A percentile compares a stretch with the other conserved stretches of the same genome.
These are phyloP conservation scores for Esteya vermicola DNA, from an alignment of 2,329 filamentous ascomycete genomes.

Conservation along the genomic window DNA sequence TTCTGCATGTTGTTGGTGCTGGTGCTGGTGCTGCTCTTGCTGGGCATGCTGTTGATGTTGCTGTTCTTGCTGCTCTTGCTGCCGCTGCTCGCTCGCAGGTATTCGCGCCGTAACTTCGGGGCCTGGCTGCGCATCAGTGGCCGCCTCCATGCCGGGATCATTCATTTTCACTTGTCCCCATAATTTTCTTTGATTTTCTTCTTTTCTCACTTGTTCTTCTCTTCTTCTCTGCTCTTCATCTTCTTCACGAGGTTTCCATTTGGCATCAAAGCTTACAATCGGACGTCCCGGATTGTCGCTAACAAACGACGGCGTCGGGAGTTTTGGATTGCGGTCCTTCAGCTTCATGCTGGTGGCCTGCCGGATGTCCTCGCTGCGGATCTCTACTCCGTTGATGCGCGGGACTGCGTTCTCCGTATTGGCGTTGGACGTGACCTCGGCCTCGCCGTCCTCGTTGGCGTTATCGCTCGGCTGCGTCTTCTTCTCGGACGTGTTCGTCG, in stretches of 20 bases:
- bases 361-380: constrained; percentile 75
- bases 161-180: too few relatives aligned
- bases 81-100: too few relatives aligned
- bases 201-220: too few relatives aligned
- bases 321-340: constrained; percentile 71
- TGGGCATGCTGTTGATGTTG: too few relatives aligned
- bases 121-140: constrained; percentile 55
- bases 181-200: too few relatives aligned
- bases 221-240: background rate
- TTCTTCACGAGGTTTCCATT: constrained; percentile 46
- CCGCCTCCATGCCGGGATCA: constrained; percentile 38
- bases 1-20: too few relatives aligned
- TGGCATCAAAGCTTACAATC: constrained; percentile 90
- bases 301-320: constrained; percentile 80
- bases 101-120: constrained; percentile 21
- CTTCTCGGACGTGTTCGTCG: constrained; percentile 38
- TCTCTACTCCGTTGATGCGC: constrained; percentile 66
- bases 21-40: too few relatives aligned
- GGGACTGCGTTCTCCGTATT: too few relatives aligned
- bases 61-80: too few relatives aligned
- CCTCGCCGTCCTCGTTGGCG: too few relatives aligned
- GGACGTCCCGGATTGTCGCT: constrained; percentile 82
- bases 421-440: background rate
- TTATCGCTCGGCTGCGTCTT: background rate
- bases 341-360: constrained; percentile 81